A percentile compares a stretch with the other conserved stretches of the same genome.
Evolutionary conservation across 331 rosid genomes (phyloP).

Genomic region (Rhamnella rubrinervis): DNA sequence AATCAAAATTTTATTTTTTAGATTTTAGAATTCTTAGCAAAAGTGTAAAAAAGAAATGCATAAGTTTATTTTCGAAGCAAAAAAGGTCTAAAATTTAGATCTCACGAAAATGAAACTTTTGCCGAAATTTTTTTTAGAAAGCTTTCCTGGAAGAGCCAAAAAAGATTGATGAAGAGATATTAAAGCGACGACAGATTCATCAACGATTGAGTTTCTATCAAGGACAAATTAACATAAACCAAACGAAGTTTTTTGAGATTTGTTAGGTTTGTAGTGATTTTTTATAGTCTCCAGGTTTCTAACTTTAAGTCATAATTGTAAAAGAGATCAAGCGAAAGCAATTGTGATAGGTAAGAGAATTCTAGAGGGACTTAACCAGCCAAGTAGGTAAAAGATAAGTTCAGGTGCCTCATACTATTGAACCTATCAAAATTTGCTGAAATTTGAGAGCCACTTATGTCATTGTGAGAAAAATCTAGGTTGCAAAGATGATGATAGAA

Average conservation of each 20-base stretch:
- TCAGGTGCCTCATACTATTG: conserved; percentile 8
- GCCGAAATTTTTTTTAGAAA: too few species aligned
- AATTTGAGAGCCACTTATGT: background rate
- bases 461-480: background rate
- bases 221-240: background rate
- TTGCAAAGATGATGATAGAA: conserved; percentile 20
- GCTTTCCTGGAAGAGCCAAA: too few species aligned
- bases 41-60: too few species aligned
- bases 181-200: too few species aligned
- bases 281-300: background rate
- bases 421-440: conserved; percentile 12
- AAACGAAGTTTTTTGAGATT: conserved; percentile 2
- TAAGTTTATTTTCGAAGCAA: too few species aligned
- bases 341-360: background rate
- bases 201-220: too few species aligned
- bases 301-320: background rate
- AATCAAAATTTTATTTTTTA: too few species aligned
- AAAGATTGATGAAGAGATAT: too few species aligned
- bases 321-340: conserved; percentile 18
- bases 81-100: too few species aligned
- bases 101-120: too few species aligned
- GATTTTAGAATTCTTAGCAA: too few species aligned
- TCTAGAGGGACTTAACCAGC: background rate
- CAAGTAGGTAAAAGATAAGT: background rate
- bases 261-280: conserved; percentile 15